A percentile compares a stretch with the other conserved stretches of the same genome.
phyloP scores from a whole-genome alignment of 2,329 filamentous ascomycete species.

The Colletotrichum shisoi region DNA sequence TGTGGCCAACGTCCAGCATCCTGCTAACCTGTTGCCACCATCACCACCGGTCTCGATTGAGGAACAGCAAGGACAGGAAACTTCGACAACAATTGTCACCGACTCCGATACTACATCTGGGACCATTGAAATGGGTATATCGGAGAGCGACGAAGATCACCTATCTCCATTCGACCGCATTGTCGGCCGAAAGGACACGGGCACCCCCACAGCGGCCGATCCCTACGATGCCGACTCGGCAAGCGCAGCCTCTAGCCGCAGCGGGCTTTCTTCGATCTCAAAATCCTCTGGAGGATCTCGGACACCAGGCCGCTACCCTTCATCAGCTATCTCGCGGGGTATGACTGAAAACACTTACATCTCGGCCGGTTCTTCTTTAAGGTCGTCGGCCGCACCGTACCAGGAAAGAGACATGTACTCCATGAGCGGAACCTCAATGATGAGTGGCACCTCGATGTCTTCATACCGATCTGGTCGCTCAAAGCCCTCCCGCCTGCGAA shows the following conservation, averaged over 20 bases:
- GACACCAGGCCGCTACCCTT: conserved; percentile 58
- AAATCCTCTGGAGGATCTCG: conserved; percentile 64
- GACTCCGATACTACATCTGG: conserved; percentile 65
- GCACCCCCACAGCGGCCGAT: conserved; percentile 64
- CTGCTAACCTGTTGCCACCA: conserved; percentile 78
- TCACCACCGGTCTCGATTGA: conserved; percentile 84
- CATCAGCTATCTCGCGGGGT: conserved; percentile 62
- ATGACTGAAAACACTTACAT: conserved; percentile 73
- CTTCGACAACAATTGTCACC: conserved; percentile 56
- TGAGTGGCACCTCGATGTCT: conserved; percentile 52
- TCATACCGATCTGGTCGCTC: conserved; percentile 57
- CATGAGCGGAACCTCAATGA: conserved; percentile 59
- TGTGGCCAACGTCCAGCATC: conserved; percentile 87
- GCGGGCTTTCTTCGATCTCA: conserved; percentile 64
- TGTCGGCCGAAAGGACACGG: conserved; percentile 71
- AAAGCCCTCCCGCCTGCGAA: conserved; percentile 74
- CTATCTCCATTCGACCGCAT: conserved; percentile 79
- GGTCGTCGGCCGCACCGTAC: conserved; percentile 48
- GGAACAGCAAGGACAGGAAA: conserved; percentile 66
- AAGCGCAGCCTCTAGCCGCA: conserved; percentile 71
- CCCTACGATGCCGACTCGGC: conserved; percentile 64
- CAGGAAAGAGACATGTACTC: conserved; percentile 64
- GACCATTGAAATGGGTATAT: conserved; percentile 66
- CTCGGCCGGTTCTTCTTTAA: conserved; percentile 69
- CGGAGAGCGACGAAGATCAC: conserved; percentile 79